Percentiles rank a stretch among this genome's conserved stretches.
These are phyloP conservation scores for Geosmithia putterillii DNA, from an alignment of 2,329 filamentous ascomycete genomes.

Conservation along the genomic window DNA sequence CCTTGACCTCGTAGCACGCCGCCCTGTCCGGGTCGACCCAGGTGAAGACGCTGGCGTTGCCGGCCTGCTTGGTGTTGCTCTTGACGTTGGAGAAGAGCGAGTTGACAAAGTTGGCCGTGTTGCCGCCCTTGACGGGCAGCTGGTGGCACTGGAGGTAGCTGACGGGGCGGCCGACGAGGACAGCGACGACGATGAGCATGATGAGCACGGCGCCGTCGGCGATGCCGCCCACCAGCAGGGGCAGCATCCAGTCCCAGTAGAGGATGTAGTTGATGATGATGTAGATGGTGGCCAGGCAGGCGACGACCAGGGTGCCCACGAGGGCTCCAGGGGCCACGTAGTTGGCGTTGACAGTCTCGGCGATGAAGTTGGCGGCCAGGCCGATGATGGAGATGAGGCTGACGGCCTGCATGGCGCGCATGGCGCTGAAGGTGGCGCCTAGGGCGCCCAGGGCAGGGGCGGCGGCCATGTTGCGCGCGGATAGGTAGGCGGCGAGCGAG, in stretches of 20 bases:
- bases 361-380: conserved; percentile 71
- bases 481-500: conserved; percentile 24
- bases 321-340: conserved; percentile 59
- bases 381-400: conserved; percentile 69
- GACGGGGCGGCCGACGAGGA: conserved; percentile 68
- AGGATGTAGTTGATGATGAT: conserved; percentile 69
- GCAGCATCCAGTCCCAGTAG: conserved; percentile 64
- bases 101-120: conserved; percentile 30
- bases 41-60: conserved; percentile 19
- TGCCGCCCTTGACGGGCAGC: conserved; percentile 28
- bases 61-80: conserved; percentile 4
- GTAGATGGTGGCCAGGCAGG: conserved; percentile 70
- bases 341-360: conserved; percentile 55
- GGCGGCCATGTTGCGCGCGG: conserved; percentile 19
- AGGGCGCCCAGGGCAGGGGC: conserved; percentile 49
- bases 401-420: conserved; percentile 58
- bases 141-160: conserved; percentile 61
- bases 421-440: conserved; percentile 65
- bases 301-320: conserved; percentile 65
- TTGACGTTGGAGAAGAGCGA: conserved; percentile 29
- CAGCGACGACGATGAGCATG: conserved; percentile 65
- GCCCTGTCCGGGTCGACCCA: conserved; percentile 40
- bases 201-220: conserved; percentile 61
- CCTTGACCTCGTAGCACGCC: conserved; percentile 76
- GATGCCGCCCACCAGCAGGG: conserved; percentile 55